phyloP scores from a whole-genome alignment of 129 eudicot species.

The Calendula officinalis region DNA sequence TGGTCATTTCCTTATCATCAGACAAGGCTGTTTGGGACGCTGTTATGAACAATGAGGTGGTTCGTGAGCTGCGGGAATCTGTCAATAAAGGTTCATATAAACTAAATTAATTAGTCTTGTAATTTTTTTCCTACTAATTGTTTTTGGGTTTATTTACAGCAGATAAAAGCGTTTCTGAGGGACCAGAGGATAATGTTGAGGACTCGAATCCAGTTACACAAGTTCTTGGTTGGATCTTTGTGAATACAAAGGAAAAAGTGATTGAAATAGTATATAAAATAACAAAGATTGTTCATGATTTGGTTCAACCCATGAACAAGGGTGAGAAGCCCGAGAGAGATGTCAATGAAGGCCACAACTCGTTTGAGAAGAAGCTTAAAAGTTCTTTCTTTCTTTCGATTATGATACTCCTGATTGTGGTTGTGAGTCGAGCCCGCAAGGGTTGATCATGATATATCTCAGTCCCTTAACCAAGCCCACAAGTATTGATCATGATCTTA shows the following conservation, averaged over 20 bases:
- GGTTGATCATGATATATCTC: constrained; percentile 28
- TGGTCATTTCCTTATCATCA: constrained; percentile 79
- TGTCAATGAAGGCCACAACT: not conserved
- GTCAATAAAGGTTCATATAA: constrained; percentile 43
- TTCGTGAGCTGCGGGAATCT: constrained; percentile 65
- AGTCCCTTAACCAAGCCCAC: not conserved
- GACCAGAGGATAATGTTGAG: constrained; percentile 17
- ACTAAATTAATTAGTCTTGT: not conserved
- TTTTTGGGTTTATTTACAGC: constrained; percentile 24
- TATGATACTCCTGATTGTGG: constrained; percentile 64
- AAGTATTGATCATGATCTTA: constrained; percentile 16
- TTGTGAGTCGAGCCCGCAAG: constrained; percentile 44
- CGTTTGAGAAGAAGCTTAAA: constrained; percentile 47
- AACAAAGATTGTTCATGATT: constrained; percentile 40
- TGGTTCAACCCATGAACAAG: constrained; percentile 33
- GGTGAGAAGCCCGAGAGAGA: constrained; percentile 25
- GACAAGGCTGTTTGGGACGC: constrained; percentile 91
- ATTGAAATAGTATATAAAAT: constrained; percentile 58
- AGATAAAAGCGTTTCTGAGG: constrained; percentile 23
- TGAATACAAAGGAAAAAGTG: constrained; percentile 51
- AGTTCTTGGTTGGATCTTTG: constrained; percentile 50
- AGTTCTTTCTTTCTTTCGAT: constrained; percentile 59
- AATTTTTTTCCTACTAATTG: not conserved
- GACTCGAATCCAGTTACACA: constrained; percentile 32
- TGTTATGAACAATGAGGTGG: constrained; percentile 82